Percentiles rank a stretch among this genome's conserved stretches.
These are phyloP conservation scores for Corchorus capsularis DNA, from an alignment of 345 rosid genomes.

Conservation along the genomic window DNA sequence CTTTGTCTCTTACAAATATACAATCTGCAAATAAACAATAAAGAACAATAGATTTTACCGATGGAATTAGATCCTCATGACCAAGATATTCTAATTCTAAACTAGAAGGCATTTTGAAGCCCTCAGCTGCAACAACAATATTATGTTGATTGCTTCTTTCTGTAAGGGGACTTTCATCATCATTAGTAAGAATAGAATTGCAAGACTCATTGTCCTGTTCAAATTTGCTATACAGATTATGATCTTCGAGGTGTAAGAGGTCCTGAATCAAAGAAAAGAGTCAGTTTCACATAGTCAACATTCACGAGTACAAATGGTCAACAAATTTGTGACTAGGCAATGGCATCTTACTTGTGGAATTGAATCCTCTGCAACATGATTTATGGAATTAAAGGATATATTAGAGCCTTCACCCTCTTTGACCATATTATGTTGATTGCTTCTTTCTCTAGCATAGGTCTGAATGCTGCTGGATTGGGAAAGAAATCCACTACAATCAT, in stretches of 20 bases:
- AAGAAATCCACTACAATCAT: neutral
- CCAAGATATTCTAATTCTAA: neutral
- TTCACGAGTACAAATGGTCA: neutral
- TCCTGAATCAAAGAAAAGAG: slow-evolving; percentile 9
- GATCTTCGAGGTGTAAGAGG: neutral
- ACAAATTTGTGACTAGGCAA: neutral
- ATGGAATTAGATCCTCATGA: neutral
- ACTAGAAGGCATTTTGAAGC: neutral
- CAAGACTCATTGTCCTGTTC: neutral
- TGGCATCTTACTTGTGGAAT: slow-evolving; percentile 11
- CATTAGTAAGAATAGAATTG: neutral
- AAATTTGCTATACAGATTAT: neutral
- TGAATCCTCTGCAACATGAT: neutral
- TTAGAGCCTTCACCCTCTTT: neutral
- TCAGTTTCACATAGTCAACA: neutral
- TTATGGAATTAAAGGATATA: neutral
- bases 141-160: slow-evolving; percentile 7
- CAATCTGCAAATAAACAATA: neutral
- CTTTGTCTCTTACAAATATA: neutral
- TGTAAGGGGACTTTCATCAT: neutral
- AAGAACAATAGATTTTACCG: neutral
- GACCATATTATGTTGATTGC: neutral
- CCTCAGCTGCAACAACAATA: neutral
- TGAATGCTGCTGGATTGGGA: neutral
- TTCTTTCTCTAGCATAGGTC: neutral